Base-by-base conservation (phyloP, 2,329 filamentous ascomycete species). In the Akanthomyces muscarius region DNA sequence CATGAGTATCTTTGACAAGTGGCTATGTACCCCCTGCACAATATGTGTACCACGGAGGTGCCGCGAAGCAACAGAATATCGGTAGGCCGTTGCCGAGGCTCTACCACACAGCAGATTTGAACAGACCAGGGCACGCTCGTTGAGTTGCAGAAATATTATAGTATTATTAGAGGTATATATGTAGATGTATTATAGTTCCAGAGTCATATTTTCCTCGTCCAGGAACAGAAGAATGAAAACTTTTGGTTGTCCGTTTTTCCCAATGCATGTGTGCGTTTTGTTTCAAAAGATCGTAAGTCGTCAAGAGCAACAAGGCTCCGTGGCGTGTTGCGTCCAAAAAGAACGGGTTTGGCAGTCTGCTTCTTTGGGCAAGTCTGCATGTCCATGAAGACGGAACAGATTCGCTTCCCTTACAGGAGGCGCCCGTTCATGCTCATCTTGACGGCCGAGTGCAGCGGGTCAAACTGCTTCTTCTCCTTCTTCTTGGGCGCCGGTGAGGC, bases 381-480 rank as follows among this genome's bases (percentile, higher is more conserved):
- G 30, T 52, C n/a, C 16, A 21, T 14, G 7, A 21, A 30, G 21
- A 21, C 18, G 23, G 33, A 16, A 28, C 36, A 21, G 28, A 5
- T 11, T 16, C 14, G 21, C 14, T 36, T n/a, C 30, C 30, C 45
- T 28, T 36, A 61, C 23, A 61, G 48, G 18, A 61, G 36, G n/a
- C 38, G 18, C 7, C 36, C 13, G 51, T 50, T 47, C 8, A 50
- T 42, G 60, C 18, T 62, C 42, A 62, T 55, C 51, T 56, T 55
- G 52, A 50, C 38, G 36, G 60, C 60, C 44, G 53, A 45, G 25
- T n/a, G 30, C 28, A 62, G 33, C 16, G 52, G 52, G n/a, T 61
- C 57, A 18, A 45, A 23, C 21, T 55, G 14, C 25, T 44, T 52
- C 60, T 55, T 62, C 45, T 52, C 38, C n/a, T 54, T 25, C 51